A percentile compares a stretch with the other conserved stretches of the same genome.
These are phyloP conservation scores for Pyrenophora tritici-repentis DNA, from an alignment of 2,329 filamentous ascomycete species.

Conservation along the genomic window DNA sequence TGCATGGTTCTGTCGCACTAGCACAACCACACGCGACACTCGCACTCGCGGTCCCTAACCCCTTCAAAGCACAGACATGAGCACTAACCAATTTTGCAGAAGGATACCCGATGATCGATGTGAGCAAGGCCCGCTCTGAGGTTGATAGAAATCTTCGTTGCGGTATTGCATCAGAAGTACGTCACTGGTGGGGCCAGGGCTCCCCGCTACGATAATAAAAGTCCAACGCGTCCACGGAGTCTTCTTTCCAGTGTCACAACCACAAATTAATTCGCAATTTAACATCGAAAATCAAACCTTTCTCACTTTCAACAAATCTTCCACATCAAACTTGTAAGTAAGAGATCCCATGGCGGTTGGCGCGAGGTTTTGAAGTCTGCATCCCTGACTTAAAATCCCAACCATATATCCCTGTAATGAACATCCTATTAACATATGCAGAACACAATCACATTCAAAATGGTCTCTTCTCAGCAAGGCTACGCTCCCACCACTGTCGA, in stretches of 20 bases:
- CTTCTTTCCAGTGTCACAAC: conserved; percentile 7
- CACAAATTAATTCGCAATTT: conserved; percentile 8
- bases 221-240: conserved; percentile 4
- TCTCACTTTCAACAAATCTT: background rate
- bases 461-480: conserved; percentile 36
- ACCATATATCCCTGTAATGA: background rate
- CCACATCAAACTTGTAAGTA: conserved; percentile 17
- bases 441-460: conserved; percentile 17
- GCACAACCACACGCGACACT: conserved; percentile 10
- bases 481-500: conserved; percentile 25
- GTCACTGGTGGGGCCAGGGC: conserved; percentile 22
- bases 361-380: background rate
- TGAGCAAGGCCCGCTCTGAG: conserved; percentile 6
- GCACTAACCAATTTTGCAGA: conserved; percentile 13
- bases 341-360: background rate
- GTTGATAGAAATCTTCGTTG: conserved; percentile 13
- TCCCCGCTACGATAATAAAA: conserved; percentile 18
- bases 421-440: background rate
- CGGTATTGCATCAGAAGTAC: conserved; percentile 17
- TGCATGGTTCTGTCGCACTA: background rate
- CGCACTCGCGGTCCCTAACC: conserved; percentile 7
- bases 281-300: no score
- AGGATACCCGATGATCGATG: conserved; percentile 12
- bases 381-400: background rate
- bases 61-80: conserved; percentile 6